A percentile compares a stretch with the other conserved stretches of the same genome.
Evolutionary conservation across 129 eudicot species (phyloP).

Genomic region (Logfia minima): DNA sequence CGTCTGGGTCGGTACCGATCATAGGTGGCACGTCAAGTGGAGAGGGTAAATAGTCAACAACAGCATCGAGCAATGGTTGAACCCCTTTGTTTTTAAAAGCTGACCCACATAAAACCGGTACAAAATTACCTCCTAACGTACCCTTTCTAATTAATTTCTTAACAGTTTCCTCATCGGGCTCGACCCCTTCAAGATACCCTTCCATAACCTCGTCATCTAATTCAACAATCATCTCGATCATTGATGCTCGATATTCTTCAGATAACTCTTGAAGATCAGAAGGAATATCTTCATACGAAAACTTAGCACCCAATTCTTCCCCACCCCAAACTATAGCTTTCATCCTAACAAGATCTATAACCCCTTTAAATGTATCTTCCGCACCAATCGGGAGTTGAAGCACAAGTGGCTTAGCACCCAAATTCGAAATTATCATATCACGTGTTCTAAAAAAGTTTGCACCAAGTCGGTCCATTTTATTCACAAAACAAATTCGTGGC

Average conservation of each 20-base stretch:
- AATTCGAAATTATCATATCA: conserved; percentile 81
- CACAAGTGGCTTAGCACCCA: conserved; percentile 94
- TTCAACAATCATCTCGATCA: conserved; percentile 80
- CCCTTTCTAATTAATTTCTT: conserved; percentile 80
- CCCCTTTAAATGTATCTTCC: conserved; percentile 76
- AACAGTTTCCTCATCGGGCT: conserved; percentile 76
- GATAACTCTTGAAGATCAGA: conserved; percentile 70
- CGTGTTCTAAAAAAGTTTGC: conserved; percentile 90
- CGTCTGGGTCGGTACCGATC: conserved; percentile 93
- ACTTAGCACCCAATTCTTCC: conserved; percentile 92
- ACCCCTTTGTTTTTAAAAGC: conserved; percentile 98
- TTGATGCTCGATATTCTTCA: conserved; percentile 55
- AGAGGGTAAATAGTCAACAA: conserved; percentile 87
- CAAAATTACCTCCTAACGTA: conserved; percentile 71
- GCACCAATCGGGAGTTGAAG: conserved; percentile 87
- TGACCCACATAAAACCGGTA: conserved; percentile 87
- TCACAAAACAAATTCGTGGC: conserved; percentile 93
- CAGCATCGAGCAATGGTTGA: conserved; percentile 90
- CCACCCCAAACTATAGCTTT: conserved; percentile 90
- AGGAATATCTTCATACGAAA: conserved; percentile 81
- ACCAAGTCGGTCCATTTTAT: conserved; percentile 95
- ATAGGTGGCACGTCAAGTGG: conserved; percentile 88
- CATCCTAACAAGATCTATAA: conserved; percentile 88
- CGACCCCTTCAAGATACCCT: conserved; percentile 78
- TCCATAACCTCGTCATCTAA: conserved; percentile 91